Evolutionary conservation across 306 rosid species (phyloP).

Genomic region (Quillaja saponaria): DNA sequence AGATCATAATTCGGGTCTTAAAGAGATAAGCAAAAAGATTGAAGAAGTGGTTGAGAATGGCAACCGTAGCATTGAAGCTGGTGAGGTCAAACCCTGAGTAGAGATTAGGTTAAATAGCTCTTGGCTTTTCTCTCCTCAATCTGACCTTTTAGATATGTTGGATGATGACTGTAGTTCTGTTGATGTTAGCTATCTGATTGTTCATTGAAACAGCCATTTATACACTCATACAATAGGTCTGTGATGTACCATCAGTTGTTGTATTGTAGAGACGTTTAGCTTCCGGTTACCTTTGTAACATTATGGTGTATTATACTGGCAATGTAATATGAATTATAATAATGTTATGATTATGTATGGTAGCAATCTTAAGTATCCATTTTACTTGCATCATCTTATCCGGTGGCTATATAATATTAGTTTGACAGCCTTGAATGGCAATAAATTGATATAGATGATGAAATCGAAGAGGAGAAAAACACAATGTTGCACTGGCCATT

Average conservation of each 20-base stretch:
- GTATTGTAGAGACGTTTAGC: conserved; percentile 55
- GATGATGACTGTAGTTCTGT: conserved; percentile 55
- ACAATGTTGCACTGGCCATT: too few species aligned
- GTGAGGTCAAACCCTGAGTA: conserved; percentile 39
- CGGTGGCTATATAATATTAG: too few species aligned
- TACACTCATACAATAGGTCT: conserved; percentile 64
- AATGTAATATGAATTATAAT: conserved; percentile 42
- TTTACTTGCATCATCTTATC: not conserved
- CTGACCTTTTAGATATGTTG: conserved; percentile 54
- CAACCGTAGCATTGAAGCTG: conserved; percentile 36
- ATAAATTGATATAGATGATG: too few species aligned
- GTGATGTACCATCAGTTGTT: conserved; percentile 49
- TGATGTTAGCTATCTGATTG: conserved; percentile 61
- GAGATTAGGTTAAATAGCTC: conserved; percentile 32
- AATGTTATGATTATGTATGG: conserved; percentile 36
- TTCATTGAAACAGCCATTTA: conserved; percentile 52
- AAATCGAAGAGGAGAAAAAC: too few species aligned
- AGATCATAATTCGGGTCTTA: conserved; percentile 21
- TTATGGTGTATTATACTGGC: conserved; percentile 57
- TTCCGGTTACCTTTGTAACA: conserved; percentile 46
- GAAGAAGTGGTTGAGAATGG: conserved; percentile 59
- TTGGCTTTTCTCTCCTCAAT: conserved; percentile 38
- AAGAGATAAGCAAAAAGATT: conserved; percentile 42
- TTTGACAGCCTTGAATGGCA: too few species aligned
- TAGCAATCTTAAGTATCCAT: conserved; percentile 26